A percentile compares a stretch with the other conserved stretches of the same genome.
These are phyloP conservation scores for Jaenimonas drosophilae DNA, from an alignment of 208 protist species.

Conservation along the genomic window DNA sequence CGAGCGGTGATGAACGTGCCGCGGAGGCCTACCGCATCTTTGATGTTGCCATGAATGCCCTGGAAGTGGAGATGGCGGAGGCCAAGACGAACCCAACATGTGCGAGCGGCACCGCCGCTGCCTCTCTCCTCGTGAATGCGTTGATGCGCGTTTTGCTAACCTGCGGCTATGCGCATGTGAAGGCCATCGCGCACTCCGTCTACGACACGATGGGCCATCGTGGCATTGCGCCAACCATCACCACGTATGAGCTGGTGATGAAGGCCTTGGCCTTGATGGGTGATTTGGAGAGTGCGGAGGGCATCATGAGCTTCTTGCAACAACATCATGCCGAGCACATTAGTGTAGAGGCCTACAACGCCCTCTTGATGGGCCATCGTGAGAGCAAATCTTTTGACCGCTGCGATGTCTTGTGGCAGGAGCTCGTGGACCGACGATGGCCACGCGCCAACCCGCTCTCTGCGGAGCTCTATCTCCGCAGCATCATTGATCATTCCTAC, in stretches of 20 bases:
- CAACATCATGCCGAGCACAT: slow-evolving; percentile 51
- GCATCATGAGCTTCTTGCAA: slow-evolving; percentile 57
- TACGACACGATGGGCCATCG: slow-evolving; percentile 76
- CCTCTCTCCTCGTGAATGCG: slow-evolving; percentile 59
- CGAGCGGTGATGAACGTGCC: slow-evolving; percentile 64
- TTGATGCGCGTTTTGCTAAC: slow-evolving; percentile 68
- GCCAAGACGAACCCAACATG: not conserved
- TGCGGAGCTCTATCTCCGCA: slow-evolving; percentile 79
- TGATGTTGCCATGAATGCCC: slow-evolving; percentile 35
- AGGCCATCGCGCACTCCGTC: slow-evolving; percentile 41
- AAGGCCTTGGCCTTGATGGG: slow-evolving; percentile 57
- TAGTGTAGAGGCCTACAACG: slow-evolving; percentile 60
- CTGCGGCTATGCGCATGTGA: slow-evolving; percentile 67
- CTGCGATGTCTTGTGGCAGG: slow-evolving; percentile 74
- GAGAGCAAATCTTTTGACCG: slow-evolving; percentile 58
- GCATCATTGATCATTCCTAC: slow-evolving; percentile 80
- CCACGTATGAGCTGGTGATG: slow-evolving; percentile 72
- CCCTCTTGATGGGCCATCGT: slow-evolving; percentile 68
- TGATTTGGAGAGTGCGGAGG: slow-evolving; percentile 68
- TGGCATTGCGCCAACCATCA: slow-evolving; percentile 58
- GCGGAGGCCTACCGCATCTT: slow-evolving; percentile 68
- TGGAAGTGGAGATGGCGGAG: slow-evolving; percentile 9
- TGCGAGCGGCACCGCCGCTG: slow-evolving; percentile 20
- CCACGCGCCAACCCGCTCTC: slow-evolving; percentile 59
- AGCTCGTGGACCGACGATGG: slow-evolving; percentile 75